Evolutionary conservation across 1,284 basidiomycete species (phyloP).

Genomic region (Apiotrichum montevideense): DNA sequence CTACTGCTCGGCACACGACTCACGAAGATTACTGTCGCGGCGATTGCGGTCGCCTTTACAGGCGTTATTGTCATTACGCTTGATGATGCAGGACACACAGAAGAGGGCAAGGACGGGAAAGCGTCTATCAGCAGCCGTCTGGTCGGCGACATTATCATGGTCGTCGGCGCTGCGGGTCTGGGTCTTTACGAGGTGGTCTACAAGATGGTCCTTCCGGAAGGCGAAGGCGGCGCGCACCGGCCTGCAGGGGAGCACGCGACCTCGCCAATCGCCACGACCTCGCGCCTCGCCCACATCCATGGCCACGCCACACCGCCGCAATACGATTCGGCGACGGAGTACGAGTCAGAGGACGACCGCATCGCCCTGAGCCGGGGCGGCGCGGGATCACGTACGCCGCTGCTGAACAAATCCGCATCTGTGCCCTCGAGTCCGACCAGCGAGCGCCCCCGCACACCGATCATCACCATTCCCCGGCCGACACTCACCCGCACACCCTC

Average conservation of each 20-base stretch:
- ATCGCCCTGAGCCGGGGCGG: slow-evolving; percentile 4
- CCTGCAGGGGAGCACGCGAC: not conserved
- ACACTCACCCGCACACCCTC: not conserved
- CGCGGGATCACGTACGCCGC: slow-evolving; percentile 4
- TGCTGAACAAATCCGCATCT: slow-evolving; percentile 2
- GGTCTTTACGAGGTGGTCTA: slow-evolving; percentile 48
- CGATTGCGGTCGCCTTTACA: slow-evolving; percentile 41
- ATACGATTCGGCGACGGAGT: not conserved
- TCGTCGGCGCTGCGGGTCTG: slow-evolving; percentile 39
- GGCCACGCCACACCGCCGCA: not conserved
- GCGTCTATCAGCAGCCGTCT: slow-evolving; percentile 20
- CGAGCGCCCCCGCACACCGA: not conserved
- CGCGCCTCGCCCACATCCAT: slow-evolving; percentile 1
- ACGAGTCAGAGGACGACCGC: slow-evolving; percentile 8
- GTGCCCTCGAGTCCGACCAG: not conserved
- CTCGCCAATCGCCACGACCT: not conserved
- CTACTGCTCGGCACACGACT: slow-evolving; percentile 36
- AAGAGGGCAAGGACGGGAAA: not conserved
- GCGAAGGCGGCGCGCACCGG: slow-evolving; percentile 26
- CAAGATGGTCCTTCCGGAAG: slow-evolving; percentile 45
- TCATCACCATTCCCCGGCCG: not conserved
- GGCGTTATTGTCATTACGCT: slow-evolving; percentile 43
- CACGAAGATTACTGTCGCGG: slow-evolving; percentile 32
- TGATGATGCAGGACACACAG: slow-evolving; percentile 20
- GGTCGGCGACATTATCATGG: slow-evolving; percentile 45